A percentile compares a stretch with the other conserved stretches of the same genome.
Conservation (phyloP, 257 asterid genomes). For the Nicotiana noctiflora region DNA sequence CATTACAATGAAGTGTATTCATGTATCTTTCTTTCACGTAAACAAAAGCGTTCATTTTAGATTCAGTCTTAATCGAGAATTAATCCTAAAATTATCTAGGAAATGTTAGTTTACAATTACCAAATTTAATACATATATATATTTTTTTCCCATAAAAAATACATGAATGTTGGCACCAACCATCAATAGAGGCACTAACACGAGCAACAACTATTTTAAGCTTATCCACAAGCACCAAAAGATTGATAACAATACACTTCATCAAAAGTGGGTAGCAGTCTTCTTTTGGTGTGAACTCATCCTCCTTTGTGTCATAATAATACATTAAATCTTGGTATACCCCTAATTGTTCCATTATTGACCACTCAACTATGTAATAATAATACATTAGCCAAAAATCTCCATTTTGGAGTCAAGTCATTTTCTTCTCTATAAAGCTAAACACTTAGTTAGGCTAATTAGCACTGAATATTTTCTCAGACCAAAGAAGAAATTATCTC, state of each 20-base stretch:
- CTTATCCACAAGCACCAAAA: not conserved
- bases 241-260: not conserved
- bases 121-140: too few relatives aligned
- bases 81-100: too few relatives aligned
- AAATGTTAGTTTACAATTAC: too few relatives aligned
- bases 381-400: not conserved
- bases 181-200: too few relatives aligned
- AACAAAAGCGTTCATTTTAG: too few relatives aligned
- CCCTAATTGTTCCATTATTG: conserved; percentile 1
- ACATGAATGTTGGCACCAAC: not conserved
- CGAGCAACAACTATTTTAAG: not conserved
- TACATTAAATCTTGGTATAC: not conserved
- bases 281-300: not conserved
- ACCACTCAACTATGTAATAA: not conserved
- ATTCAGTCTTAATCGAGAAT: not conserved
- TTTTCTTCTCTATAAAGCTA: not conserved
- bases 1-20: too few relatives aligned
- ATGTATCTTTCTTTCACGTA: too few relatives aligned
- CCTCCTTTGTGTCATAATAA: not conserved
- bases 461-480: not conserved
- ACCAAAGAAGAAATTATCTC: not conserved
- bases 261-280: not conserved
- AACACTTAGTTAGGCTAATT: not conserved
- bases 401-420: not conserved
- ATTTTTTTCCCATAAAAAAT: too few relatives aligned